Conservation (phyloP, 257 asterid genomes). For the Handroanthus guayacan region DNA sequence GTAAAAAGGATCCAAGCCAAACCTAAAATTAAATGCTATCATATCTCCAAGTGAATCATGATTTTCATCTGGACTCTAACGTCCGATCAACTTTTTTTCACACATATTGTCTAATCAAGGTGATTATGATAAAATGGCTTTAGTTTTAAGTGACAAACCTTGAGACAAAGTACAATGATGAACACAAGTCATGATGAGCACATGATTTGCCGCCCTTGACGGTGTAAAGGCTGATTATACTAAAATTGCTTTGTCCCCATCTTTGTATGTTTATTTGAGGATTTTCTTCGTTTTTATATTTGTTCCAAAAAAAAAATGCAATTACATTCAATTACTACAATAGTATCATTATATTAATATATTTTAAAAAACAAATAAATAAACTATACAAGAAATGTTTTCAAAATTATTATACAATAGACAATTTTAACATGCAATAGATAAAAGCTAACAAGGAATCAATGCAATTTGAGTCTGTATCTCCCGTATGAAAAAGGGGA, state of each 20-base stretch:
- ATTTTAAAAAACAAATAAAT: too few relatives aligned
- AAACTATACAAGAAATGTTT: too few relatives aligned
- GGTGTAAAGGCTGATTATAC: constrained; percentile 13
- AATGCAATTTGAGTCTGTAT: too few relatives aligned
- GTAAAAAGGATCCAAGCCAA: background rate
- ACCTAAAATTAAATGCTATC: background rate
- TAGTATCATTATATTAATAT: too few relatives aligned
- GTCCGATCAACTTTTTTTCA: constrained; percentile 37
- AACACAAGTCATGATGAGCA: constrained; percentile 46
- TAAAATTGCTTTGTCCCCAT: constrained; percentile 21
- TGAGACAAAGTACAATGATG: constrained; percentile 36
- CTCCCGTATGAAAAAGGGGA: too few relatives aligned
- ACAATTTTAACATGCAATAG: too few relatives aligned
- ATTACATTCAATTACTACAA: too few relatives aligned
- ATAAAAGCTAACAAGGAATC: too few relatives aligned
- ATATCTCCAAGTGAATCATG: constrained; percentile 2
- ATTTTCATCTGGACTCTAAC: background rate
- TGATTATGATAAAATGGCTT: constrained; percentile 29
- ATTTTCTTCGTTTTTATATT: background rate
- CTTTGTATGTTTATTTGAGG: background rate
- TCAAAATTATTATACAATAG: too few relatives aligned
- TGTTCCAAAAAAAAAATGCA: too few relatives aligned
- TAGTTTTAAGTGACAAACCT: constrained; percentile 30
- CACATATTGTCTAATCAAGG: constrained; percentile 47
- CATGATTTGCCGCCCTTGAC: constrained; percentile 45